Percentiles rank a stretch among this genome's conserved stretches.
phyloP scores from a whole-genome alignment of 2,329 filamentous ascomycete species.

The Fusarium zealandicum region DNA sequence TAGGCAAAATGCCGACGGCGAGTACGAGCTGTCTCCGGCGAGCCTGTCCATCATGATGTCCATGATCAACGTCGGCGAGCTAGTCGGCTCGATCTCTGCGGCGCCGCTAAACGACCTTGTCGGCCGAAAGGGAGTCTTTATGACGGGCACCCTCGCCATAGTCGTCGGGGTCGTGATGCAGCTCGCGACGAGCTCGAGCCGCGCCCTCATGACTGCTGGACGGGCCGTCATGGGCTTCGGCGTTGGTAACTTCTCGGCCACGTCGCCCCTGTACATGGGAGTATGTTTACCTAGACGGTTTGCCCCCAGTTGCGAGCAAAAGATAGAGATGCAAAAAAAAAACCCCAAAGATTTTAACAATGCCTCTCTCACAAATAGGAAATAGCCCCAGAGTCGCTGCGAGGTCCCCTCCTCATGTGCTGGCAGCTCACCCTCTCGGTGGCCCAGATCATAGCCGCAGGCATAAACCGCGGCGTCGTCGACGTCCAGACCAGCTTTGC shows the following conservation, averaged over 20 bases:
- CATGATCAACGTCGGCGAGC: slow-evolving; percentile 51
- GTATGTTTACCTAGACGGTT: slow-evolving; percentile 31
- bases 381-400: slow-evolving; percentile 44
- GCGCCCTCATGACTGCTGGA: slow-evolving; percentile 35
- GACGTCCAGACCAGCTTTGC: slow-evolving; percentile 42
- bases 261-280: slow-evolving; percentile 49
- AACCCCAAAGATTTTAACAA: no score
- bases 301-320: no score
- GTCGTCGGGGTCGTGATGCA: slow-evolving; percentile 39
- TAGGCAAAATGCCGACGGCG: slow-evolving; percentile 36
- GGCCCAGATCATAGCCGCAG: slow-evolving; percentile 48
- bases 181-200: slow-evolving; percentile 36
- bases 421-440: slow-evolving; percentile 50
- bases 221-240: slow-evolving; percentile 37
- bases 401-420: slow-evolving; percentile 48
- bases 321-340: no score
- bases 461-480: slow-evolving; percentile 42
- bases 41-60: slow-evolving; percentile 45
- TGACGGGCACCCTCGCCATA: slow-evolving; percentile 40
- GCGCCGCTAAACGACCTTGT: slow-evolving; percentile 48
- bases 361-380: slow-evolving; percentile 20
- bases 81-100: slow-evolving; percentile 46
- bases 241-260: slow-evolving; percentile 50
- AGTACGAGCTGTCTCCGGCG: slow-evolving; percentile 40
- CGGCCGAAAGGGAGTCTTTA: slow-evolving; percentile 45